phyloP scores from a whole-genome alignment of 192 early-diverging fungal genomes.

The Backusella macrospora region DNA sequence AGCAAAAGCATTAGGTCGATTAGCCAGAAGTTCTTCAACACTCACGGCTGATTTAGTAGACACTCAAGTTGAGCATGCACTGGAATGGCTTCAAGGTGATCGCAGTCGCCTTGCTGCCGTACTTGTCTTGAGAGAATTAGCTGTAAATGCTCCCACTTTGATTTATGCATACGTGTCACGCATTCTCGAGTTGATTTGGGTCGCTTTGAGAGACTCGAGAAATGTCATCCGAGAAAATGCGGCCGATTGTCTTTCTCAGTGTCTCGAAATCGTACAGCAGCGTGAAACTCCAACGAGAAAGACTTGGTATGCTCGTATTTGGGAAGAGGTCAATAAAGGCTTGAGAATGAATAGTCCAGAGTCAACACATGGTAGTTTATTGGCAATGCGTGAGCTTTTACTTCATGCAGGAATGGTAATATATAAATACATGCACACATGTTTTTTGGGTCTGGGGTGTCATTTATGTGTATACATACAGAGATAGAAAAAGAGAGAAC shows the following conservation, averaged over 20 bases:
- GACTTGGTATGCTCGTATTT: constrained; percentile 77
- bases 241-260: constrained; percentile 77
- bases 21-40: constrained; percentile 67
- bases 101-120: constrained; percentile 79
- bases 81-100: constrained; percentile 89
- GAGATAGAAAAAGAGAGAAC: background rate
- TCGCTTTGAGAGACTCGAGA: constrained; percentile 80
- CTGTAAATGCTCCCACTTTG: constrained; percentile 76
- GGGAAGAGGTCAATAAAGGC: constrained; percentile 80
- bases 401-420: constrained; percentile 76
- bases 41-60: constrained; percentile 83
- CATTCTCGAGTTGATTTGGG: constrained; percentile 85
- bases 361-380: constrained; percentile 82
- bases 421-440: background rate
- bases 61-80: constrained; percentile 78
- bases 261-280: constrained; percentile 76
- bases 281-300: constrained; percentile 68
- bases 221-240: constrained; percentile 80
- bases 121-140: constrained; percentile 73
- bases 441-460: background rate
- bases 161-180: constrained; percentile 80
- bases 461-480: background rate
- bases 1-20: constrained; percentile 71
- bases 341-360: constrained; percentile 73
- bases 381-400: constrained; percentile 81